Percentiles rank a stretch among this genome's conserved stretches.
Conservation (phyloP, 352 stramenopile genomes). For the Phytophthora aleatoria region DNA sequence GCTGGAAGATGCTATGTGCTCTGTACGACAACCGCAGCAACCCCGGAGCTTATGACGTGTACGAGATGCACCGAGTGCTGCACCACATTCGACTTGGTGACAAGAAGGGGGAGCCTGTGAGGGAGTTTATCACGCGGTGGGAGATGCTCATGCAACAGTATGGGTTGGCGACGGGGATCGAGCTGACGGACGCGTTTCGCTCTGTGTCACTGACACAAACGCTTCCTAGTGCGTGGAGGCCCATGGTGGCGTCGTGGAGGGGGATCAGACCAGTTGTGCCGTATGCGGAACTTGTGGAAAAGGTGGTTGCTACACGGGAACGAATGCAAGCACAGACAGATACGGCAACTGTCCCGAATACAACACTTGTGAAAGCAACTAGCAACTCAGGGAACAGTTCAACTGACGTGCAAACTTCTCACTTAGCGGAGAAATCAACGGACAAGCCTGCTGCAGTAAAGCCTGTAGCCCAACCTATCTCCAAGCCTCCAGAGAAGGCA, state of each 20-base stretch:
- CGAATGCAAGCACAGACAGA: slow-evolving; percentile 30
- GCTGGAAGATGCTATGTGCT: slow-evolving; percentile 48
- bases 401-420: slow-evolving; percentile 9
- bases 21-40: slow-evolving; percentile 45
- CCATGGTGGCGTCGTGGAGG: slow-evolving; percentile 39
- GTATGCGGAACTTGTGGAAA: slow-evolving; percentile 45
- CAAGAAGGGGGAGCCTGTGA: slow-evolving; percentile 42
- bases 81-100: slow-evolving; percentile 50
- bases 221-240: slow-evolving; percentile 35
- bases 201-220: slow-evolving; percentile 44
- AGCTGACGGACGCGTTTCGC: slow-evolving; percentile 47
- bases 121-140: slow-evolving; percentile 46
- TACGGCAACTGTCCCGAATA: slow-evolving; percentile 2
- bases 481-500: slow-evolving; percentile 5
- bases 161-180: slow-evolving; percentile 38
- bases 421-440: slow-evolving; percentile 2
- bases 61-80: slow-evolving; percentile 52
- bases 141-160: slow-evolving; percentile 54
- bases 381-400: slow-evolving; percentile 1
- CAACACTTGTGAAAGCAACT: neutral
- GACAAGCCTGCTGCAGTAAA: slow-evolving; percentile 15
- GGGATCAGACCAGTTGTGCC: slow-evolving; percentile 47
- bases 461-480: slow-evolving; percentile 3
- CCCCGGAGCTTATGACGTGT: slow-evolving; percentile 39
- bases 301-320: slow-evolving; percentile 31